Evolutionary conservation across 345 rosid genomes (phyloP).

Genomic region (Salix exigua): DNA sequence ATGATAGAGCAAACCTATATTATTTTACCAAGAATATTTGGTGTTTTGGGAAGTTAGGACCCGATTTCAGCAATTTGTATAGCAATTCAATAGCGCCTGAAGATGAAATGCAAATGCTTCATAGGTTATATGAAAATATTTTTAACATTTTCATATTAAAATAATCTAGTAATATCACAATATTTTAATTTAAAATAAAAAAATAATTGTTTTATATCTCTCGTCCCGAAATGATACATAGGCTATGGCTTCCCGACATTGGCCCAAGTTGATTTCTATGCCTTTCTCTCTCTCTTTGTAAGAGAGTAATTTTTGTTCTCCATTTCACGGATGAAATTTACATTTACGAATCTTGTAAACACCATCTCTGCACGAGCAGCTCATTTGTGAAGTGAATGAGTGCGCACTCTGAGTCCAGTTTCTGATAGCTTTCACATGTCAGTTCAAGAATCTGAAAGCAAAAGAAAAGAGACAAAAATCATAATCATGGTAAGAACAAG

Average conservation of each 20-base stretch:
- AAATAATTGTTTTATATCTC: background rate
- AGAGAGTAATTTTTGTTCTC: background rate
- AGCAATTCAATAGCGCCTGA: no score
- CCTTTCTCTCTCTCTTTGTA: background rate
- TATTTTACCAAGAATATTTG: no score
- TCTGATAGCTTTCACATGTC: background rate
- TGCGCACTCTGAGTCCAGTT: background rate
- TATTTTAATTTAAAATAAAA: no score
- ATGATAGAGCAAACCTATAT: no score
- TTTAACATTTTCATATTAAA: no score
- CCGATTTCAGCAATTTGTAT: no score
- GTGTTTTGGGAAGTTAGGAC: no score
- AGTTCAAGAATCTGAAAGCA: background rate
- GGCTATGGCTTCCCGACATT: background rate
- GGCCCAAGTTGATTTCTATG: background rate
- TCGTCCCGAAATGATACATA: background rate
- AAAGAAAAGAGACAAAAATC: background rate
- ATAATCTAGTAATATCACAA: fast-evolving
- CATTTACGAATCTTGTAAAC: no score
- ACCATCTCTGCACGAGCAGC: no score
- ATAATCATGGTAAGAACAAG: background rate
- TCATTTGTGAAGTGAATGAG: background rate
- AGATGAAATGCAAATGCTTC: no score
- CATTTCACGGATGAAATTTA: background rate
- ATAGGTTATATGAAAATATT: no score